Base-by-base conservation (phyloP, 176 grass and related monocot genomes). In the Oryza punctata region DNA sequence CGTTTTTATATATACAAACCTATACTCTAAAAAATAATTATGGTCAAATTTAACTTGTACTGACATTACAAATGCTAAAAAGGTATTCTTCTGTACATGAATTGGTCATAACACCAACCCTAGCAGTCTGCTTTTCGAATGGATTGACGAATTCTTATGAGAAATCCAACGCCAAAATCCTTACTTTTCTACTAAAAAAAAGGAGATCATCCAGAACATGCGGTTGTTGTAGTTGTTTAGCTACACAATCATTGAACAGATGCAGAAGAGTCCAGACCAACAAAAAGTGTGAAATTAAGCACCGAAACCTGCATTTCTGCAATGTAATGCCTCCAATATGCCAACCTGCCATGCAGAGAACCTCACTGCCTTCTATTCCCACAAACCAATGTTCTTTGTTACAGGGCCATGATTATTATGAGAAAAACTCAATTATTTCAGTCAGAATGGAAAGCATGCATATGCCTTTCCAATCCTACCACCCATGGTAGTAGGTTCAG, bases 381-480 rank as follows among this genome's bases (percentile, higher is more conserved):
- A 10, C 44, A 19, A 84, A 79, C 75, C 75, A 79, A 19, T 74
- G 60, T 74, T 35, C n/a, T 77, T 63, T 24, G 49, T 28, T 49
- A 65, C 30, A 72, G 21, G 65, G 24, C 57, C 79, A 52, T 76
- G 65, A 41, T 50, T 50, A 41, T 50, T 50, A 7, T 12, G 37
- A 65, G 26, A 67, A 72, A 73, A 84, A 69, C 26, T 33, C 57
- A 73, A 78, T 88, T 65, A 59, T 78, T 79, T 88, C 30, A 54
- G 24, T 41, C 18, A n/a, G 19, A 77, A 66, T 23, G 43, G 43
- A 57, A 59, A 45, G 25, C 32, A 79, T 73, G 12, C 46, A 30
- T 45, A 12, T 68, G 67, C 57, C 67, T 88, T 78, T 72, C 67
- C 54, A 78, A 44, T n/a, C 30, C 80, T 66, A 65, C 80, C 74